Percentiles rank a stretch among this genome's conserved stretches.
Evolutionary conservation across 495 filamentous ascomycete genomes (phyloP).

Genomic region (Massariosphaeria phaeospora): DNA sequence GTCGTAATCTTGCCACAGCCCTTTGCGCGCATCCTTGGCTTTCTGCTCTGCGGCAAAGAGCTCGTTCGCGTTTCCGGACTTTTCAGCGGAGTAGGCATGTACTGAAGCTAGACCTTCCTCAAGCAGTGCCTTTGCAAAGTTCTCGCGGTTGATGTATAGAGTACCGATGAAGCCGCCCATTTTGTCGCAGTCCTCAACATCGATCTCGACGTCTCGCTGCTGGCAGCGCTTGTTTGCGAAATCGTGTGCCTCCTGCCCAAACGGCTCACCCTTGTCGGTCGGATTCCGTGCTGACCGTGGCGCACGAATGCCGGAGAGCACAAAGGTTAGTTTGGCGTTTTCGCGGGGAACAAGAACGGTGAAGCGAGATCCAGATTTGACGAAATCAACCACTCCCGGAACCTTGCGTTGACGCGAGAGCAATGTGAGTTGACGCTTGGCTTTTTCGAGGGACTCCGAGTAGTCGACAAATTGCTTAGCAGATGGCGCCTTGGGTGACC

Average conservation of each 20-base stretch:
- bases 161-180: conserved; percentile 95
- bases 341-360: conserved; percentile 88
- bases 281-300: conserved; percentile 78
- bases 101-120: conserved; percentile 92
- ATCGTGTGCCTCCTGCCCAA: conserved; percentile 90
- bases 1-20: conserved; percentile 90
- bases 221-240: conserved; percentile 79
- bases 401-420: conserved; percentile 85
- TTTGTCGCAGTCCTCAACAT: conserved; percentile 92
- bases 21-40: conserved; percentile 82
- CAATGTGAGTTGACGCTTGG: conserved; percentile 82
- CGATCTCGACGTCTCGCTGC: conserved; percentile 95
- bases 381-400: conserved; percentile 93
- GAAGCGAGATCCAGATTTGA: conserved; percentile 93
- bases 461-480: conserved; percentile 77
- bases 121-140: conserved; percentile 87
- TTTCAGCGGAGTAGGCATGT: conserved; percentile 91
- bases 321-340: conserved; percentile 89
- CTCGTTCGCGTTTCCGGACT: conserved; percentile 82
- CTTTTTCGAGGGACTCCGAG: conserved; percentile 88
- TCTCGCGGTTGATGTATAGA: conserved; percentile 90
- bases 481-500: conserved; percentile 78
- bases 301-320: conserved; percentile 90
- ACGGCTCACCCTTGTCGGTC: conserved; percentile 82
- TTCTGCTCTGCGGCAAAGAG: conserved; percentile 79